phyloP scores from a whole-genome alignment of 1,284 basidiomycete genomes.

The Ceratobasidium sp. region DNA sequence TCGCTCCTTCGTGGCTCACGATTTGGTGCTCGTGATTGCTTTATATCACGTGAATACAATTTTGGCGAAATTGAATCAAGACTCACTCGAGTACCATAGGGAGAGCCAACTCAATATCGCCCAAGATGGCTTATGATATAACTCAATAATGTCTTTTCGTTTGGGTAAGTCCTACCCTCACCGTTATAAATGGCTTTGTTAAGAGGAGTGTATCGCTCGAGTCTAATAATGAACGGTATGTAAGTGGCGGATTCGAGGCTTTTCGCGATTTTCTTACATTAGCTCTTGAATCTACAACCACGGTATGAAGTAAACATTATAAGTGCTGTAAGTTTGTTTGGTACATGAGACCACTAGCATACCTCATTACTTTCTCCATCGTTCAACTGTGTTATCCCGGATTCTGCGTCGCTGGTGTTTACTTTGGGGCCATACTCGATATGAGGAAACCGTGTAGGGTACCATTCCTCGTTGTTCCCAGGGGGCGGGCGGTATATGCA shows the following conservation, averaged over 20 bases:
- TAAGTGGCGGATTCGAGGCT: neutral
- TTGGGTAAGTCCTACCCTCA: neutral
- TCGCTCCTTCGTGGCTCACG: constrained; percentile 20
- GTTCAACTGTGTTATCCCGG: neutral
- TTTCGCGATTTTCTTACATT: neutral
- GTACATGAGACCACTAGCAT: no score
- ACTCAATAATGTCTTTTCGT: neutral
- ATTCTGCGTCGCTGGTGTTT: no score
- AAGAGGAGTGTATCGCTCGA: neutral
- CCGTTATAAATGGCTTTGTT: neutral
- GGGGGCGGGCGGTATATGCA: neutral
- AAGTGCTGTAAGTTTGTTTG: no score
- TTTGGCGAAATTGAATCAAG: neutral
- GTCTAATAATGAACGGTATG: neutral
- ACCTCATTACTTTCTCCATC: neutral
- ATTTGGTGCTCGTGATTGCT: constrained; percentile 14
- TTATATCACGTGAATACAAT: neutral
- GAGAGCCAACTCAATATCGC: neutral
- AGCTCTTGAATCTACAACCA: neutral
- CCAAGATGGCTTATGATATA: neutral
- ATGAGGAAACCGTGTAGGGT: constrained; percentile 6
- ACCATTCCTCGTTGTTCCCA: neutral
- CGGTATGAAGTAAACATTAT: no score
- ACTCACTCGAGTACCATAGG: constrained; percentile 9
- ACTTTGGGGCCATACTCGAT: neutral